Evolutionary conservation across 2,329 filamentous ascomycete species (phyloP).

Genomic region (Trichoderma cornu-damae): DNA sequence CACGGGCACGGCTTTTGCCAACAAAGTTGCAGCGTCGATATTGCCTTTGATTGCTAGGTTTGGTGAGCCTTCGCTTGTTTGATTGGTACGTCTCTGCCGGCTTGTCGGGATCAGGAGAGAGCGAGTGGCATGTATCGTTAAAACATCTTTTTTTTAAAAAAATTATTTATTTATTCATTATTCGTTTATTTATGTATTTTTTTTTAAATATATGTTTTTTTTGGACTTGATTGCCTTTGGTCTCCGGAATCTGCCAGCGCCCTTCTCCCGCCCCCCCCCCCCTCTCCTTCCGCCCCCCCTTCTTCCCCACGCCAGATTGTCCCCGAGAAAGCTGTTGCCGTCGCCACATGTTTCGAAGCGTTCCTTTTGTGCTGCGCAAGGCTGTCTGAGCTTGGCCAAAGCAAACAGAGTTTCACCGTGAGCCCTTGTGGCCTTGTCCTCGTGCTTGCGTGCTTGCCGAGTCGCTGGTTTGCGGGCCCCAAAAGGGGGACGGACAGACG

Average conservation of each 20-base stretch:
- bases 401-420: neutral
- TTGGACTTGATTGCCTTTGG: neutral
- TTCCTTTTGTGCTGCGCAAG: no score
- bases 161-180: no score
- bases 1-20: neutral
- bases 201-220: no score
- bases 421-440: conserved; percentile 5
- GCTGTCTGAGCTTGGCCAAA: neutral
- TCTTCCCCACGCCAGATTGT: no score
- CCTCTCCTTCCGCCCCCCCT: no score
- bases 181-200: no score
- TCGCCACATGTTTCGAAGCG: neutral
- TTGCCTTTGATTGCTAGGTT: conserved; percentile 5
- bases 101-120: neutral
- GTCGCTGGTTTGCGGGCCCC: neutral
- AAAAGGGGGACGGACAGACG: neutral
- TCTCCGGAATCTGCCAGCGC: conserved; percentile 8
- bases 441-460: neutral
- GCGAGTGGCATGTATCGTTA: neutral
- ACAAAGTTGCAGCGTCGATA: conserved; percentile 5
- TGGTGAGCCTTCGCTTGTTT: conserved; percentile 1
- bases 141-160: no score
- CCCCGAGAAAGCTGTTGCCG: neutral
- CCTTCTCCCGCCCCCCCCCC: neutral
- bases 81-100: neutral